Conservation (phyloP, 805 yeast species). For the Candida odintsovae region DNA sequence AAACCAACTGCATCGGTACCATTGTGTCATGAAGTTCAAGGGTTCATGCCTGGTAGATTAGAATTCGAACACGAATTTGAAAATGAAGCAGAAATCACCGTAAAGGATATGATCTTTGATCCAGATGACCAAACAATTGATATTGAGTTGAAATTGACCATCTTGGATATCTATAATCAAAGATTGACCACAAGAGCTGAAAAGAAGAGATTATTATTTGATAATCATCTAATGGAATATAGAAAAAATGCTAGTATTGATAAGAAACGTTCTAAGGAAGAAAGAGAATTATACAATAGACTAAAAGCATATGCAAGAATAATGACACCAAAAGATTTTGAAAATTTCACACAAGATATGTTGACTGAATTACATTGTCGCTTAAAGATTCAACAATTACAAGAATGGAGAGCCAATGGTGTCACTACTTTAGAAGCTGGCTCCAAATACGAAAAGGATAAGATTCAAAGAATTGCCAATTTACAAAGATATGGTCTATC, state of each 20-base stretch:
- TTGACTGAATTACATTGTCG: conserved; percentile 74
- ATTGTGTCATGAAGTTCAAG: conserved; percentile 93
- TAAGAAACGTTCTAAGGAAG: conserved; percentile 83
- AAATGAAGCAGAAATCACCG: conserved; percentile 91
- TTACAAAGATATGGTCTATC: conserved; percentile 44
- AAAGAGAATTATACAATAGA: conserved; percentile 70
- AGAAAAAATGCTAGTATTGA: conserved; percentile 76
- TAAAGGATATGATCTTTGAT: conserved; percentile 93
- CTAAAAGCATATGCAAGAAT: conserved; percentile 78
- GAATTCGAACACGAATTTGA: conserved; percentile 97
- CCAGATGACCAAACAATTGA: conserved; percentile 87
- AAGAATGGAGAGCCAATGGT: conserved; percentile 91
- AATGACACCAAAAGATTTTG: conserved; percentile 77
- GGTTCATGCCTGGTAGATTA: conserved; percentile 97
- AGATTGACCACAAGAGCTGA: conserved; percentile 90
- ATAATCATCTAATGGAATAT: conserved; percentile 78
- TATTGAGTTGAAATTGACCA: conserved; percentile 81
- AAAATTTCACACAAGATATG: conserved; percentile 65
- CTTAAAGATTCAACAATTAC: conserved; percentile 79
- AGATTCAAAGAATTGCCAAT: conserved; percentile 57
- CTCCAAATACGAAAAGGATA: conserved; percentile 81
- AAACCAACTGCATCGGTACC: conserved; percentile 93
- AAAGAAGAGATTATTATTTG: conserved; percentile 74
- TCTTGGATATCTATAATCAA: conserved; percentile 84
- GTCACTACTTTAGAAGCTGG: conserved; percentile 81